Evolutionary conservation across 345 rosid species (phyloP), one percentile per base, ranked within the genome.

Genomic region (Bretschneidera sinensis): DNA sequence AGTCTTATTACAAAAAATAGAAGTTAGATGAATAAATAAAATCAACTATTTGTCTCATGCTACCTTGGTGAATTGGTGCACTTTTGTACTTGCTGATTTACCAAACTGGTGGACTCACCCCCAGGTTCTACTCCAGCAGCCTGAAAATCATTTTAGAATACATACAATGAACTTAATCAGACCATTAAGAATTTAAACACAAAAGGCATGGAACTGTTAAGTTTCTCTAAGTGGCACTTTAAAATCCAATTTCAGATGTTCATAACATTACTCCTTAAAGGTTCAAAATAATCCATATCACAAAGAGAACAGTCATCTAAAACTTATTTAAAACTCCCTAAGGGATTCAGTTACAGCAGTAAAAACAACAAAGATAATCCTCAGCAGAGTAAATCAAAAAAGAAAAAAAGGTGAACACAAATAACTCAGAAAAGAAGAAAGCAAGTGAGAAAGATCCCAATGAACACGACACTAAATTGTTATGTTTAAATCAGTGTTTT

Each of bases 11-110:
- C 3, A 10, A 10, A 48, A 20, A 48, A 14, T 6, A 48, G 17
- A 48, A 31, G 35, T 31, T 39, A 4, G 45, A n/a, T 39, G 10
- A 28, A 28, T 28, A 8, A 28, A 2, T 3, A 28, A 28, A 28
- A 2, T 28, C 33, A 28, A 28, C 33, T 28, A 2, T 28, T 8
- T 28, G 49, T 11, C 49, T 14, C 16, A 21, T 19, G 24, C 65
- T 76, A 83, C 85, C 83, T 69, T 18, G 83, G 73, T 11, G 75
- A 69, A 60, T 25, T 71, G 43, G 76, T 59, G 57, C 75, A 71
- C 69, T 76, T 83, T 62, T 63, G 73, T 55, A 54, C 57, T 63
- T 69, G 78, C 63, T 75, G 75, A 68, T 66, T 72, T 43, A 48
- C 66, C 54, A 64, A 55, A 59, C 60, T 54, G 39, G 70, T 69